Evolutionary conservation across 2,329 filamentous ascomycete genomes (phyloP), one percentile per base, ranked within the genome.

Genomic region (Penicillium sp.): DNA sequence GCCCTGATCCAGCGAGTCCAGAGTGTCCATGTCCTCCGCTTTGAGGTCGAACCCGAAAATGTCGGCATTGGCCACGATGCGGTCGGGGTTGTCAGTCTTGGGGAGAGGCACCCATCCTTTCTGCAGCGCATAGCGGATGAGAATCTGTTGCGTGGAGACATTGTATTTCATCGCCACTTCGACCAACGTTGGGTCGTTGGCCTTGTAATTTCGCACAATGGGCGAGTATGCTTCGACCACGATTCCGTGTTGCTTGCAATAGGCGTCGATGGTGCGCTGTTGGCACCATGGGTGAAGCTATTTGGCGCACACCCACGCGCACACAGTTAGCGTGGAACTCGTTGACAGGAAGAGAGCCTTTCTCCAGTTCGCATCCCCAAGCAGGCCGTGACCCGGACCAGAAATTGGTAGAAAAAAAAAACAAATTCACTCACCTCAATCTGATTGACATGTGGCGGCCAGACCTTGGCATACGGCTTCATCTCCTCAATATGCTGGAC

Each of bases 71-170:
- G 82, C 78, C 50, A 74, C 71, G 53, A 90, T 88, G 9, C 85
- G 76, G 28, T 76, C 79, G 0, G 81, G 76, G 4, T 80, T 85
- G 43, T 85, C 84, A 51, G 83, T 88, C 77, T 90, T 90, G 24
- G 86, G 84, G 51, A 90, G 71, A 39, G 85, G 85, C 32, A 86
- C 76, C 65, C 81, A 83, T 4, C 81, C 85, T 70, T 88, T 90
- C 69, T 95, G 86, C 68, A 95, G 67, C 57, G 85, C 86, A 78
- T 88, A 95, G 53, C 89, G 78, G 43, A 95, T 71, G 60, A 95
- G 68, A 8, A 95, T 72, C 74, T 95, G 90, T 8, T 86, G 85
- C 50, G 85, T 80, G 6, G 80, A 80, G 71, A 85, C 90, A 54
- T 75, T 76, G 65, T 93, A 81, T 71, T 89, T 90, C 59, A 84